Conservation (phyloP, 1,284 basidiomycete species). For the Boletus semigastroideus region DNA sequence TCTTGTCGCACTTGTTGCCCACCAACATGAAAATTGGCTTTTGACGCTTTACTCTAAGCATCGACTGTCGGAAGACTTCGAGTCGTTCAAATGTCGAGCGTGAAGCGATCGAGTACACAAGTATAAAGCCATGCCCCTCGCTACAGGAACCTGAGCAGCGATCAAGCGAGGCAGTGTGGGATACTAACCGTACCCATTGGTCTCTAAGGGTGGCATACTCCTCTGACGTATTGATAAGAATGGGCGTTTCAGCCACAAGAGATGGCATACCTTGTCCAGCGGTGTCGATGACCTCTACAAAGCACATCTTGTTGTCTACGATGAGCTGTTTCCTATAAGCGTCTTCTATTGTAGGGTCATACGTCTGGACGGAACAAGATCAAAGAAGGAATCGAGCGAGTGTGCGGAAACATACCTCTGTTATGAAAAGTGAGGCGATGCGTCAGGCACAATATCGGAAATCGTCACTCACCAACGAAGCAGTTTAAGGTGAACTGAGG, state of each 20-base stretch:
- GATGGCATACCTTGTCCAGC: slow-evolving; percentile 81
- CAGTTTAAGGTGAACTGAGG: slow-evolving; percentile 86
- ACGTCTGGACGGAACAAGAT: slow-evolving; percentile 52
- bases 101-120: slow-evolving; percentile 98
- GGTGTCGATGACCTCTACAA: slow-evolving; percentile 92
- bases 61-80: slow-evolving; percentile 93
- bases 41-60: slow-evolving; percentile 90
- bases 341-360: slow-evolving; percentile 94
- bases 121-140: slow-evolving; percentile 97
- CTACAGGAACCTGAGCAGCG: slow-evolving; percentile 42
- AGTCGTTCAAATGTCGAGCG: slow-evolving; percentile 93
- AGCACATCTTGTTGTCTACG: slow-evolving; percentile 89
- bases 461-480: slow-evolving; percentile 71
- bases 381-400: slow-evolving; percentile 13
- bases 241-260: slow-evolving; percentile 5
- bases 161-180: slow-evolving; percentile 2
- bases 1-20: slow-evolving; percentile 91
- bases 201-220: slow-evolving; percentile 97
- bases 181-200: slow-evolving; percentile 93
- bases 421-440: slow-evolving; percentile 17
- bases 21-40: slow-evolving; percentile 86
- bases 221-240: slow-evolving; percentile 51
- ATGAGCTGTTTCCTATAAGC: slow-evolving; percentile 91
- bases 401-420: slow-evolving; percentile 46
- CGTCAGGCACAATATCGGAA: slow-evolving; percentile 13